phyloP scores from a whole-genome alignment of 352 stramenopile genomes.

The Globisporangium abappressorium region DNA sequence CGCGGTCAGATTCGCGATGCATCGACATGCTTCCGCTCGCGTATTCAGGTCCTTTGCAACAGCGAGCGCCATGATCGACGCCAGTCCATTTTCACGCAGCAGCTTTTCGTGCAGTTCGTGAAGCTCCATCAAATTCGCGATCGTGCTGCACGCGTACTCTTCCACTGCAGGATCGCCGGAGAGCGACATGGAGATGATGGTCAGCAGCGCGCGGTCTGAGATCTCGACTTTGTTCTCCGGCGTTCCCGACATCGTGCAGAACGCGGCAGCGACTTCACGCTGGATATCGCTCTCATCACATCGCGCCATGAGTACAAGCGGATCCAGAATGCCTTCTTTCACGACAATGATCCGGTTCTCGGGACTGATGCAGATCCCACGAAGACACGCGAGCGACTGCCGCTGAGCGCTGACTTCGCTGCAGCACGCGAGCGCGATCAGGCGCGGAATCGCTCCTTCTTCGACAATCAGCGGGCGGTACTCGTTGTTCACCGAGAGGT shows the following conservation, averaged over 20 bases:
- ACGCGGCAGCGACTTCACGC: conserved; percentile 89
- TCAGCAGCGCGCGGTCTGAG: conserved; percentile 91
- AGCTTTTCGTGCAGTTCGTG: conserved; percentile 94
- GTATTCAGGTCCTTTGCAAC: conserved; percentile 90
- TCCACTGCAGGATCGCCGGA: conserved; percentile 90
- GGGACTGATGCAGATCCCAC: conserved; percentile 91
- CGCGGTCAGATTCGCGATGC: conserved; percentile 93
- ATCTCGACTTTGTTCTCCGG: conserved; percentile 96
- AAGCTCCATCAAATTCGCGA: conserved; percentile 95
- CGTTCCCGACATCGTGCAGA: conserved; percentile 94
- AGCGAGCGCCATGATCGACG: conserved; percentile 91
- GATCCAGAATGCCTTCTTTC: conserved; percentile 94
- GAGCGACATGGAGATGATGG: conserved; percentile 93
- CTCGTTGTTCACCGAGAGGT: conserved; percentile 93
- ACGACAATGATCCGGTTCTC: conserved; percentile 89
- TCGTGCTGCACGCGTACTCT: conserved; percentile 91
- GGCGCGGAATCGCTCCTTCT: conserved; percentile 89
- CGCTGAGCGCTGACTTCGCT: conserved; percentile 92
- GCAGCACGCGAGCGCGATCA: conserved; percentile 94
- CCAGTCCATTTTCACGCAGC: conserved; percentile 91
- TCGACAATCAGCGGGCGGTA: conserved; percentile 92
- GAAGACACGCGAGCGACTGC: conserved; percentile 90
- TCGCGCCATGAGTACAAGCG: conserved; percentile 94
- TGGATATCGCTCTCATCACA: conserved; percentile 91
- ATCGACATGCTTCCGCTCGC: conserved; percentile 89